Conservation (phyloP, 768 basidiomycete genomes). For the Boletellus emodensis region DNA sequence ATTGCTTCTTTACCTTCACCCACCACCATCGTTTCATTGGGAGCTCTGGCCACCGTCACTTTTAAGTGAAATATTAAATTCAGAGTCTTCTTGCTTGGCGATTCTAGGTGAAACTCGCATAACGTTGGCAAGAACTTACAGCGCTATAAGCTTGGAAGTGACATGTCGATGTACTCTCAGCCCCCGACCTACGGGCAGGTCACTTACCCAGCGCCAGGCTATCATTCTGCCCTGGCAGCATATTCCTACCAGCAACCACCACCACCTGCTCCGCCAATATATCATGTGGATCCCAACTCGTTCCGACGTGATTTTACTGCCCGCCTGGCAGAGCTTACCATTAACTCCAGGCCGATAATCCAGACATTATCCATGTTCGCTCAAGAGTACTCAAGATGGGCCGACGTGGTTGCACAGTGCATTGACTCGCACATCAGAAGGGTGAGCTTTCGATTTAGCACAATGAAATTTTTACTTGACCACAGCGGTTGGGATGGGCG, state of each 20-base stretch:
- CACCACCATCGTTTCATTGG: slow-evolving; percentile 43
- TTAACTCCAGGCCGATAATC: slow-evolving; percentile 95
- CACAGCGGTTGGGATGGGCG: slow-evolving; percentile 27
- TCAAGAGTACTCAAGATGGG: slow-evolving; percentile 76
- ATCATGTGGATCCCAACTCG: slow-evolving; percentile 57
- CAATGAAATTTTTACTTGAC: slow-evolving; percentile 23
- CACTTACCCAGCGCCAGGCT: slow-evolving; percentile 47
- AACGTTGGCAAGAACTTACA: slow-evolving; percentile 29
- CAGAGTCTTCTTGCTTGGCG: slow-evolving; percentile 28
- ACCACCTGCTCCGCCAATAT: slow-evolving; percentile 38
- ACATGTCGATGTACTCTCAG: slow-evolving; percentile 65
- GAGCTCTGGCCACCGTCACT: slow-evolving; percentile 38
- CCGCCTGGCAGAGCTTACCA: slow-evolving; percentile 76
- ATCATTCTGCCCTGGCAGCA: slow-evolving; percentile 40
- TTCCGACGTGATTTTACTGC: slow-evolving; percentile 77
- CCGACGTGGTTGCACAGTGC: slow-evolving; percentile 76
- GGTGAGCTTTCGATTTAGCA: slow-evolving; percentile 58
- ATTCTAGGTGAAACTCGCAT: slow-evolving; percentile 33
- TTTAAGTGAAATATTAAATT: slow-evolving; percentile 50
- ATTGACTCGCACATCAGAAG: slow-evolving; percentile 79
- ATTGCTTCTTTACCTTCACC: slow-evolving; percentile 41
- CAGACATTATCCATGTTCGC: slow-evolving; percentile 90
- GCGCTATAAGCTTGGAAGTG: slow-evolving; percentile 37
- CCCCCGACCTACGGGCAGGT: slow-evolving; percentile 55
- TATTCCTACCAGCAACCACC: slow-evolving; percentile 49